Evolutionary conservation across 768 basidiomycete species (phyloP), one percentile per base, ranked within the genome.

Genomic region (Naganishia friedmannii): DNA sequence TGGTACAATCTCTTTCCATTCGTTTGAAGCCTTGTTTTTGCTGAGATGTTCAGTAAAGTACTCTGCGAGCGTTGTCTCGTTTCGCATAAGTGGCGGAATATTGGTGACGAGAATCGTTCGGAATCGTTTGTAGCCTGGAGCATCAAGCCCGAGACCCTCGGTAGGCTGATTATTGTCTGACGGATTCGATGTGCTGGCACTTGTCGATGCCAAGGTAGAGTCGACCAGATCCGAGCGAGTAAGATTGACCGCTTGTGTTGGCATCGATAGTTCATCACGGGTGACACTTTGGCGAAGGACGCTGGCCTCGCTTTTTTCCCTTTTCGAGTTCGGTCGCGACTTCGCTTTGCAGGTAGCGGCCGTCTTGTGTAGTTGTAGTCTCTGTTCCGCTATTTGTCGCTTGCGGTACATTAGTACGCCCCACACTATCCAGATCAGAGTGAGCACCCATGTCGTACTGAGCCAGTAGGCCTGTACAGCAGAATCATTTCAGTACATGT

Each of bases 31-130:
- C 65, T 63, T 60, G 23, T 39, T 21, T 39, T 67, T 55, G 60
- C 73, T 71, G 15, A 81, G 53, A 67, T 78, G 75, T 57, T 88
- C 88, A 74, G 90, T 88, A 76, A 93, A 93, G 77, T 93, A 93
- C 65, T 89, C 88, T 74, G 87, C 86, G 57, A 95, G 83, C 15
- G 87, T 86, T 69, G 85, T 86, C 77, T 93, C 92, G 48, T 86
- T 86, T 34, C 92, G 86, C 58, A 95, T 83, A 32, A 75, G 74
- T 5, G 82, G 83, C 4, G 91, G 91, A 8, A 93, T 82, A 75
- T 93, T 92, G 54, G 89, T 86, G n/a, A 94, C 88, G 88, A 94
- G 90, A 70, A 94, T 81, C 0, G 92, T 92, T 21, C 91, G 87
- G 57, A 74, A 79, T 32, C 73, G 63, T 65, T 78, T 77, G 53